Evolutionary conservation across 2,329 filamentous ascomycete species (phyloP).

Genomic region (Fusarium penzigii): DNA sequence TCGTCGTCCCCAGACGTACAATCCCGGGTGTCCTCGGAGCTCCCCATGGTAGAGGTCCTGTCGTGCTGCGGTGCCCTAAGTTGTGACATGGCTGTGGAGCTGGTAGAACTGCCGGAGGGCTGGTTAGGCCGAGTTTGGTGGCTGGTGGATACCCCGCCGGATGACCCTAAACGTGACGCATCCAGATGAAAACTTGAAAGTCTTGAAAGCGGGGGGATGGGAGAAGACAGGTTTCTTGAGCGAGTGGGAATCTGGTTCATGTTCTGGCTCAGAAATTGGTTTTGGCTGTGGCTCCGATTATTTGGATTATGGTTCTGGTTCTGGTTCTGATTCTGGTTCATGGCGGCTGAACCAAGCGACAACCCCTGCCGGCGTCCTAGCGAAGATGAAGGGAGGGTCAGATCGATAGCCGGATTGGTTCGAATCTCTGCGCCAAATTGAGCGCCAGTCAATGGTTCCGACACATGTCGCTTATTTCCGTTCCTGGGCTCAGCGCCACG

Average conservation of each 20-base stretch:
- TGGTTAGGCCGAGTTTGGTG: constrained; percentile 42
- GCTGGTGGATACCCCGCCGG: constrained; percentile 36
- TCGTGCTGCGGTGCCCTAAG: constrained; percentile 35
- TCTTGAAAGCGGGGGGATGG: constrained; percentile 54
- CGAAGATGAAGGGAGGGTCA: constrained; percentile 25
- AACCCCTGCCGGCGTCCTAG: constrained; percentile 23
- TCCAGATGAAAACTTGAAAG: constrained; percentile 59
- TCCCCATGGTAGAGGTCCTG: constrained; percentile 61
- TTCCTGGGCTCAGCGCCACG: constrained; percentile 45
- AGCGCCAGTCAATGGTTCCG: constrained; percentile 47
- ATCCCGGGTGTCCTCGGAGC: constrained; percentile 67
- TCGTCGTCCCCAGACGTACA: constrained; percentile 72
- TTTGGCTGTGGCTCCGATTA: too few species aligned
- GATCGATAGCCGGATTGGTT: constrained; percentile 28
- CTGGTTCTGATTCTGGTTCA: constrained; percentile 22
- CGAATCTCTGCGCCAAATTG: constrained; percentile 31
- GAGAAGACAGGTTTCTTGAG: constrained; percentile 54
- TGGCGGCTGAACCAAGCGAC: constrained; percentile 28
- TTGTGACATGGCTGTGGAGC: constrained; percentile 45
- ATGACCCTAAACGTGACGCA: constrained; percentile 47
- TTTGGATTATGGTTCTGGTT: too few species aligned
- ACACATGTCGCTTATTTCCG: constrained; percentile 53
- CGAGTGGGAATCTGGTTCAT: constrained; percentile 30
- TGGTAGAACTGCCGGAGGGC: constrained; percentile 44
- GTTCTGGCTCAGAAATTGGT: neutral